Evolutionary conservation across 148 eudicot genomes (phyloP).

Genomic region (Fallopia convolvulus): DNA sequence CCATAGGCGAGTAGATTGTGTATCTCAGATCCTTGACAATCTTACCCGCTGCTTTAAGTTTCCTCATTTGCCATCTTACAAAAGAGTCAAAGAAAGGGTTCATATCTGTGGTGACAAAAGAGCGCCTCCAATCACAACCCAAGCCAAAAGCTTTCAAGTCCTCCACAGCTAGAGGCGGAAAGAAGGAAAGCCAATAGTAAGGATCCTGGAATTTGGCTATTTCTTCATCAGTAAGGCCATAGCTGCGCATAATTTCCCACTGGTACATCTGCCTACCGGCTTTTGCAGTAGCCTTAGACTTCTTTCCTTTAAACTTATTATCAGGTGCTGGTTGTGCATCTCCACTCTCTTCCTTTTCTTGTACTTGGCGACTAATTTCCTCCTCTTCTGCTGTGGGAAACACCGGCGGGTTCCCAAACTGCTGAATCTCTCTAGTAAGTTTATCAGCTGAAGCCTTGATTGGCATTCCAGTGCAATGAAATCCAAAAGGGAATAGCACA

Average conservation of each 20-base stretch:
- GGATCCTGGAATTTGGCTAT: constrained; percentile 67
- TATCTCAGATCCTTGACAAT: constrained; percentile 83
- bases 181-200: constrained; percentile 57
- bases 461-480: constrained; percentile 95
- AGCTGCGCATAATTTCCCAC: constrained; percentile 93
- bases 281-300: constrained; percentile 76
- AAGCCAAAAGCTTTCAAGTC: constrained; percentile 84
- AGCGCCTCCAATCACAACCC: constrained; percentile 89
- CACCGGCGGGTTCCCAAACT: constrained; percentile 71
- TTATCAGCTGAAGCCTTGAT: constrained; percentile 94
- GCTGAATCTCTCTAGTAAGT: constrained; percentile 56
- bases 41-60: constrained; percentile 64
- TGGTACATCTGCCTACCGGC: constrained; percentile 64
- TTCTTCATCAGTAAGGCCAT: constrained; percentile 62
- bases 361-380: constrained; percentile 31
- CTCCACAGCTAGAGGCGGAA: constrained; percentile 74
- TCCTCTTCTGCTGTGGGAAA: constrained; percentile 47
- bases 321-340: constrained; percentile 40
- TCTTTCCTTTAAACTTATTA: constrained; percentile 74
- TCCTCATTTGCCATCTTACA: constrained; percentile 84
- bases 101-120: constrained; percentile 74
- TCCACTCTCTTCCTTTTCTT: constrained; percentile 29
- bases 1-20: constrained; percentile 68
- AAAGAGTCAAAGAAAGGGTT: constrained; percentile 81
- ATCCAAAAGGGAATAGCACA: constrained; percentile 83